phyloP scores from a whole-genome alignment of 208 protist genomes.

The Trypanosoma brucei region DNA sequence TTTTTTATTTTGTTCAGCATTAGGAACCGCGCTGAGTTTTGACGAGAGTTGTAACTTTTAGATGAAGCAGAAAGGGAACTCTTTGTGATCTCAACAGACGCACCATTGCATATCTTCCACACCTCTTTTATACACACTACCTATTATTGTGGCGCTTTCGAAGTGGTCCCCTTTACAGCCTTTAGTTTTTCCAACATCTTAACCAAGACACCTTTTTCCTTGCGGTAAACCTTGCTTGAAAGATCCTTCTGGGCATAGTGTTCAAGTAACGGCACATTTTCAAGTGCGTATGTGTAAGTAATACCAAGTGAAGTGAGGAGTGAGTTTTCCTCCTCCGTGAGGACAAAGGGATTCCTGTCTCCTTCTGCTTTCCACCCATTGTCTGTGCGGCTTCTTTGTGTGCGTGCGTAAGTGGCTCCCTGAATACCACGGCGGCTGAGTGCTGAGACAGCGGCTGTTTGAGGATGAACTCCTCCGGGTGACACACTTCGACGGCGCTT shows the following conservation, averaged over 20 bases:
- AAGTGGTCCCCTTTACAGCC: not conserved
- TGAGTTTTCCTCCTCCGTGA: constrained; percentile 14
- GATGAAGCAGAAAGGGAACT: no score
- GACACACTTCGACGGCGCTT: constrained; percentile 22
- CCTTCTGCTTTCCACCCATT: not conserved
- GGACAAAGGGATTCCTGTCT: not conserved
- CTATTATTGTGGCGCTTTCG: not conserved
- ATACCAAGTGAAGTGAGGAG: constrained; percentile 21
- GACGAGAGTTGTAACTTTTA: no score
- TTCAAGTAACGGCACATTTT: constrained; percentile 23
- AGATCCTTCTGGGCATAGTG: constrained; percentile 23
- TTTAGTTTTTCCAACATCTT: constrained; percentile 13
- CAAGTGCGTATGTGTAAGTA: constrained; percentile 19
- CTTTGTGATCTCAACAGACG: no score
- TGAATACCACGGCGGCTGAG: no score
- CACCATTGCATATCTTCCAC: no score
- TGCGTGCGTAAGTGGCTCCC: no score
- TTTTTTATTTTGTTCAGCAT: no score
- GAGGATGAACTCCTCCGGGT: not conserved
- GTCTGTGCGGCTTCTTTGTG: no score
- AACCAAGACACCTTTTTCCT: constrained; percentile 15
- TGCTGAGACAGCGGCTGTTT: no score
- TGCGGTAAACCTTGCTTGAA: constrained; percentile 11
- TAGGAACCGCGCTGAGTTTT: no score
- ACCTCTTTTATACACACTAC: no score